These are phyloP conservation scores for Beauveria pseudobassiana DNA, from an alignment of 2,329 filamentous ascomycete species.

Conservation along the genomic window DNA sequence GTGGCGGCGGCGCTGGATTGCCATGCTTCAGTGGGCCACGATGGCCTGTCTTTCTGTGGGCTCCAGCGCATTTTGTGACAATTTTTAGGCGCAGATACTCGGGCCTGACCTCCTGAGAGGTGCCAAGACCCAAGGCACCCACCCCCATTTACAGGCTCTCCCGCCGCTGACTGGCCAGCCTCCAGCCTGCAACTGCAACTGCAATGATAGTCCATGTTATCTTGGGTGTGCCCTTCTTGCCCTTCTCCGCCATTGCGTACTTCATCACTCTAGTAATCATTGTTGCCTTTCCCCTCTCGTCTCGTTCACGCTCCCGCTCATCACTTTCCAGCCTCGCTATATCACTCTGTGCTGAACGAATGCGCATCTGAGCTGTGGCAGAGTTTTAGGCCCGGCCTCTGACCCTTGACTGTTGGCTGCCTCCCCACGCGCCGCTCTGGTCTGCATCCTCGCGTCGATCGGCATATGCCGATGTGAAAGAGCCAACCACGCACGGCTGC, in stretches of 20 bases:
- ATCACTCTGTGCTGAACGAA: background rate
- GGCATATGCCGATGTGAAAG: slow-evolving; percentile 10
- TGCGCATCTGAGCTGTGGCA: background rate
- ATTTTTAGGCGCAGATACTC: background rate
- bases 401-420: background rate
- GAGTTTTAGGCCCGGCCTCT: background rate
- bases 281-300: background rate
- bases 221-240: background rate
- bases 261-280: background rate
- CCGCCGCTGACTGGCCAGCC: background rate
- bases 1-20: background rate
- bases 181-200: background rate
- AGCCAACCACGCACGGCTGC: background rate
- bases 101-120: slow-evolving; percentile 2
- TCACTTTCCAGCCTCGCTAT: background rate
- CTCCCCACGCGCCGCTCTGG: background rate
- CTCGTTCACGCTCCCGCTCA: background rate
- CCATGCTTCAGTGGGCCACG: slow-evolving; percentile 3
- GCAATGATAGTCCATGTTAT: slow-evolving; percentile 1
- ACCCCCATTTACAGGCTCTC: background rate
- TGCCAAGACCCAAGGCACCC: background rate
- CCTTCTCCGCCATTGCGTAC: background rate
- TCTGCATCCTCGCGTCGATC: background rate
- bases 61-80: background rate
- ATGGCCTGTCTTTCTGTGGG: background rate